A percentile compares a stretch with the other conserved stretches of the same genome.
Conservation (phyloP, 768 basidiomycete genomes). For the Leccinum disarticulatum region DNA sequence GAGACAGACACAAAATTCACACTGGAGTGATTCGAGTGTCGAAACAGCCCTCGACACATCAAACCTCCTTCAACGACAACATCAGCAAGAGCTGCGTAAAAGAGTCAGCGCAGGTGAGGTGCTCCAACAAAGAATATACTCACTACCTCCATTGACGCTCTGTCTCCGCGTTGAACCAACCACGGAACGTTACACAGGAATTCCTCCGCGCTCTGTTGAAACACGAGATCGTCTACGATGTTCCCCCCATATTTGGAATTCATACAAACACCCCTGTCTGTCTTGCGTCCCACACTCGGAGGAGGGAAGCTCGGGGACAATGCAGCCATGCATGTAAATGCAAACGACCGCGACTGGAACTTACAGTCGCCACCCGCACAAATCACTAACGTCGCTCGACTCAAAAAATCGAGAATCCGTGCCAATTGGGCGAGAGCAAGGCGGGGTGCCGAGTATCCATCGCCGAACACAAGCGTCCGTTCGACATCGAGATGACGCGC, state of each 20-base stretch:
- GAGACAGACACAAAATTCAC: no score
- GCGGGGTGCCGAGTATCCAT: neutral
- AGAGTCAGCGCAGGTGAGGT: neutral
- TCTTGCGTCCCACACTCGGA: neutral
- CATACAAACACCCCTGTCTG: neutral
- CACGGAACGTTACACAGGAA: conserved; percentile 10
- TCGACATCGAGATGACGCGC: conserved; percentile 9
- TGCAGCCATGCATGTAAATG: conserved; percentile 12
- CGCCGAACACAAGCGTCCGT: neutral
- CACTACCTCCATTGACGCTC: conserved; percentile 2
- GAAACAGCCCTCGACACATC: no score
- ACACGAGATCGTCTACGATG: conserved; percentile 6
- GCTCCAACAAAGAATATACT: neutral
- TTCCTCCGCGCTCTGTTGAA: conserved; percentile 12
- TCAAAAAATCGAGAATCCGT: conserved; percentile 8
- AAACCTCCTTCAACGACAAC: no score
- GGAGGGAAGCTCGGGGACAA: neutral
- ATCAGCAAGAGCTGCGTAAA: neutral
- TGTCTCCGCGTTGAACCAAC: conserved; percentile 3
- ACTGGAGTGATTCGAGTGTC: no score
- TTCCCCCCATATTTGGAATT: neutral
- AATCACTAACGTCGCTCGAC: conserved; percentile 3
- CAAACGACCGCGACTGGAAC: conserved; percentile 17
- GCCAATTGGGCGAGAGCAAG: conserved; percentile 8
- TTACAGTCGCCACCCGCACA: conserved; percentile 10